Evolutionary conservation across 1,139 yeast genomes (phyloP).

Genomic region (Debaryomyces fabryi): DNA sequence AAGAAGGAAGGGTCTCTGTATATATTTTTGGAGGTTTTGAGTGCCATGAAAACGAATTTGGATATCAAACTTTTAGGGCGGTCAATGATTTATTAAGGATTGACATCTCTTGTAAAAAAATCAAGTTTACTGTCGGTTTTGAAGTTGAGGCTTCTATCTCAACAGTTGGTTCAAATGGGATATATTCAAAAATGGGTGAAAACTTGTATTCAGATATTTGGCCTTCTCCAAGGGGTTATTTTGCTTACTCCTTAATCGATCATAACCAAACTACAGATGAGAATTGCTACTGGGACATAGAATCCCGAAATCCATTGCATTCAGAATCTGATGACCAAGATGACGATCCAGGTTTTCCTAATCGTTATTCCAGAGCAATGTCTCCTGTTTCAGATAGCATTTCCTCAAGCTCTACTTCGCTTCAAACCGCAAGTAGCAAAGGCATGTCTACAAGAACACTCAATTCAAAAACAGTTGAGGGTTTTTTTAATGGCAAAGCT

Average conservation of each 20-base stretch:
- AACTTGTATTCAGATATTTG: constrained; percentile 18
- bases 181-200: background rate
- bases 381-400: constrained; percentile 19
- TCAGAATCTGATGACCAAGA: background rate
- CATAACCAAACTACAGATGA: constrained; percentile 22
- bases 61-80: constrained; percentile 30
- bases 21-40: constrained; percentile 49
- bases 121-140: constrained; percentile 2
- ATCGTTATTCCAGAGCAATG: constrained; percentile 12
- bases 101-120: constrained; percentile 20
- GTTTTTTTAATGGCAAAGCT: constrained; percentile 31
- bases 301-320: background rate
- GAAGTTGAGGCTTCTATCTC: constrained; percentile 15
- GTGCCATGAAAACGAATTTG: constrained; percentile 18
- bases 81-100: constrained; percentile 41
- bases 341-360: constrained; percentile 3
- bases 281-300: constrained; percentile 23
- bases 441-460: constrained; percentile 6
- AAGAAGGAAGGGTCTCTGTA: constrained; percentile 22
- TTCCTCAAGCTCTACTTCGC: constrained; percentile 20
- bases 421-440: constrained; percentile 20
- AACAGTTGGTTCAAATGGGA: constrained; percentile 6
- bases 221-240: constrained; percentile 48
- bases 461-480: constrained; percentile 18
- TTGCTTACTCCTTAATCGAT: constrained; percentile 39